Conservation (phyloP, 179 eudicot species). For the Silene coronaria region DNA sequence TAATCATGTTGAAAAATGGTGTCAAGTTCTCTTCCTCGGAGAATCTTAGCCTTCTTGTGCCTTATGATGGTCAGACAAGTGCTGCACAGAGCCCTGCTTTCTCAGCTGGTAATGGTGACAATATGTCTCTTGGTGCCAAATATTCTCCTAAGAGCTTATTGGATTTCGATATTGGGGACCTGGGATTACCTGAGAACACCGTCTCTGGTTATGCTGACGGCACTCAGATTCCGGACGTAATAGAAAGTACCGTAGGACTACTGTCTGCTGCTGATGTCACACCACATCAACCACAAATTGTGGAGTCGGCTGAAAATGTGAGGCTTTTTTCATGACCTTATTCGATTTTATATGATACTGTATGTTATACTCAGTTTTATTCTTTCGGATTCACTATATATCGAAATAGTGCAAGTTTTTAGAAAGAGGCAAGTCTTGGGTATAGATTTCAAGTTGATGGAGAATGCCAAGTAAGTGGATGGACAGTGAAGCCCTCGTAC, state of each 20-base stretch:
- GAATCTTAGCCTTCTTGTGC: constrained; percentile 57
- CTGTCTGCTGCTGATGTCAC: constrained; percentile 67
- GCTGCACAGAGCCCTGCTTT: constrained; percentile 67
- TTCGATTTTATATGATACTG: not conserved
- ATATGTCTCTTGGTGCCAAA: constrained; percentile 45
- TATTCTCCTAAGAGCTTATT: constrained; percentile 29
- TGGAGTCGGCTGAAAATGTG: constrained; percentile 76
- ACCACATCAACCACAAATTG: constrained; percentile 47
- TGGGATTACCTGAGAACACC: constrained; percentile 49
- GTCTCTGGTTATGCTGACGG: constrained; percentile 48
- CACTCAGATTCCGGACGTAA: constrained; percentile 68
- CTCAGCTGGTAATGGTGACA: constrained; percentile 67
- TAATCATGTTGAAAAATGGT: constrained; percentile 46
- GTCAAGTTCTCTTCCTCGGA: constrained; percentile 66
- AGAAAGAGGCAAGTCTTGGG: too few species aligned
- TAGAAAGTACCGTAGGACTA: constrained; percentile 77
- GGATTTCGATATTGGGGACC: constrained; percentile 59
- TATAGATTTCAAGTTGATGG: not conserved
- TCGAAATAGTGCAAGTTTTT: too few species aligned
- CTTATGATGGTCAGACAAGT: constrained; percentile 59
- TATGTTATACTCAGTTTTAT: too few species aligned
- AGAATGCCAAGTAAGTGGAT: too few species aligned
- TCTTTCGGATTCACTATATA: too few species aligned
- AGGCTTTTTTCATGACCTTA: constrained; percentile 21
- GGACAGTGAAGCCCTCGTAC: too few species aligned